Evolutionary conservation across 768 basidiomycete genomes (phyloP).

Genomic region (Boletus barrowsii): DNA sequence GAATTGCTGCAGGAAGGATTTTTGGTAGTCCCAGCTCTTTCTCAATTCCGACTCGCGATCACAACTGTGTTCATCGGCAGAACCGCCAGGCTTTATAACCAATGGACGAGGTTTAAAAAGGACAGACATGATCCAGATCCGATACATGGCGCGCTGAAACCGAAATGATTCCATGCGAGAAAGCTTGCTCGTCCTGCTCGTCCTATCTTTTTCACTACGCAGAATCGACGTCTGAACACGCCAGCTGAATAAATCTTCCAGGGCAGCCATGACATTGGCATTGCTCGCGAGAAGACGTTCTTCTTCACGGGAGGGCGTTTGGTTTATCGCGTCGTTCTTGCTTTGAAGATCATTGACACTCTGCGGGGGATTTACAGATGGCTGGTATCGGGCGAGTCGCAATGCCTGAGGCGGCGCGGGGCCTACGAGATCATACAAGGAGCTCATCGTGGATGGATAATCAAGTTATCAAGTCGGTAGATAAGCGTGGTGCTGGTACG

Average conservation of each 20-base stretch:
- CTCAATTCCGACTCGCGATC: not conserved
- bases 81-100: rapidly evolving
- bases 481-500: no score
- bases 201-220: conserved; percentile 30
- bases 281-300: conserved; percentile 19
- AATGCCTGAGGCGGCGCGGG: conserved; percentile 30
- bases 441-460: not conserved
- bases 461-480: no score
- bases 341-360: not conserved
- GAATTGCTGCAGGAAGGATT: not conserved
- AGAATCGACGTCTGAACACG: not conserved
- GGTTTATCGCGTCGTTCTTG: conserved; percentile 12
- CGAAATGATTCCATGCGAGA: conserved; percentile 28
- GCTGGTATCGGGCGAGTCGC: conserved; percentile 8
- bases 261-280: conserved; percentile 17
- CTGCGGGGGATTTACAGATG: not conserved
- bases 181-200: conserved; percentile 27
- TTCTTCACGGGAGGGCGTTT: conserved; percentile 22
- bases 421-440: conserved; percentile 20
- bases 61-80: not conserved
- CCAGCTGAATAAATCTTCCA: conserved; percentile 39
- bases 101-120: conserved; percentile 2
- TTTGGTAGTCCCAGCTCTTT: not conserved
- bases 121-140: conserved; percentile 23
- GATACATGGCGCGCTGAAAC: conserved; percentile 30